Percentiles rank a stretch among this genome's conserved stretches.
Evolutionary conservation across 2,329 filamentous ascomycete genomes (phyloP).

Genomic region (Aureobasidium melanogenum): DNA sequence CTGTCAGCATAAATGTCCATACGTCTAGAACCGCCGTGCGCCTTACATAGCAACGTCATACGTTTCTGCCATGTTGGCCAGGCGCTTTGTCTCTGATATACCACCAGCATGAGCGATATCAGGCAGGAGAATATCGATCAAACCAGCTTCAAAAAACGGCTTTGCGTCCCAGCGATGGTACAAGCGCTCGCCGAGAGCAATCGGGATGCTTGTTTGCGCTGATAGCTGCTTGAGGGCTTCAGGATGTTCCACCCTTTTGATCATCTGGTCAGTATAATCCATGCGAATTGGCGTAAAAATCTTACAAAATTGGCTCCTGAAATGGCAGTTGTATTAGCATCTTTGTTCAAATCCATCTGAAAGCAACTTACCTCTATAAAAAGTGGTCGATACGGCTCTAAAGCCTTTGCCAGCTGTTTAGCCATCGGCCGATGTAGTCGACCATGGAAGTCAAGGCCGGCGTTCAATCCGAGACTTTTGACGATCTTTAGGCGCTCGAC

Average conservation of each 20-base stretch:
- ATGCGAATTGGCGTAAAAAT: not conserved
- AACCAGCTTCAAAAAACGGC: slow-evolving; percentile 58
- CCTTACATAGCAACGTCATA: slow-evolving; percentile 53
- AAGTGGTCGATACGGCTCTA: slow-evolving; percentile 61
- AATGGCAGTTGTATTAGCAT: not conserved
- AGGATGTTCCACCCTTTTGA: slow-evolving; percentile 57
- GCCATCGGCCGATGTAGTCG: slow-evolving; percentile 73
- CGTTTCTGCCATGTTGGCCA: slow-evolving; percentile 62
- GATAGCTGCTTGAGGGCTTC: slow-evolving; percentile 56
- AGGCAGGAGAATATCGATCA: slow-evolving; percentile 64
- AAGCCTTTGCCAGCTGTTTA: slow-evolving; percentile 59
- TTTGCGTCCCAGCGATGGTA: slow-evolving; percentile 67
- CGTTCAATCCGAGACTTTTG: slow-evolving; percentile 61
- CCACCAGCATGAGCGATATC: slow-evolving; percentile 65
- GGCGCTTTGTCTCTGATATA: slow-evolving; percentile 61
- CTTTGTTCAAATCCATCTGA: not conserved
- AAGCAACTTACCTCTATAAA: slow-evolving; percentile 59
- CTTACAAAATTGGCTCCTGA: slow-evolving; percentile 1
- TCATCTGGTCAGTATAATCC: slow-evolving; percentile 28
- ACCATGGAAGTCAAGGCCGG: slow-evolving; percentile 69
- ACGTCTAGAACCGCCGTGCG: no score
- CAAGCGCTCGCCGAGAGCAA: slow-evolving; percentile 63
- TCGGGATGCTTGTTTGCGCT: slow-evolving; percentile 50
- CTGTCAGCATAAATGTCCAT: not conserved
- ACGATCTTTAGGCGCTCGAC: slow-evolving; percentile 61